Evolutionary conservation across 2,329 filamentous ascomycete species (phyloP).

Genomic region (Thielaviopsis euricoi): DNA sequence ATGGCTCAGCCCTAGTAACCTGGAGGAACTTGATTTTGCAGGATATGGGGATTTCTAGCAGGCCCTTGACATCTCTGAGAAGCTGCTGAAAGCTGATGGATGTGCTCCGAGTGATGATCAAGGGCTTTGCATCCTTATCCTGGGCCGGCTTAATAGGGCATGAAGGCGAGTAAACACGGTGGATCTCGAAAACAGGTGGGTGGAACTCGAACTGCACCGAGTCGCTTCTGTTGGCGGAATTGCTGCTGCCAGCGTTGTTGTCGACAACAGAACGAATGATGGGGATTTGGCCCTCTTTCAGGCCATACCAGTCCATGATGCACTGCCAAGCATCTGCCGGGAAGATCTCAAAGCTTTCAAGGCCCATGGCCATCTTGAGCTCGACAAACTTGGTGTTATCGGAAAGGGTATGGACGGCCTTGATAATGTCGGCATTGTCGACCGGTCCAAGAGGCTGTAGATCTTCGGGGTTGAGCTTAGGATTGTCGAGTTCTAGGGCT

Average conservation of each 20-base stretch:
- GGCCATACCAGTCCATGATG: conserved; percentile 67
- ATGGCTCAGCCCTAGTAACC: conserved; percentile 29
- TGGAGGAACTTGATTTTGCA: conserved; percentile 68
- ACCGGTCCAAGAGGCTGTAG: conserved; percentile 54
- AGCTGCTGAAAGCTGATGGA: conserved; percentile 58
- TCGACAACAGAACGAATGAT: conserved; percentile 68
- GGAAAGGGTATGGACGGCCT: conserved; percentile 38
- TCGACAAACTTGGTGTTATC: conserved; percentile 47
- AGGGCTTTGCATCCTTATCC: conserved; percentile 40
- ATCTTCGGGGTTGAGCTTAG: conserved; percentile 41
- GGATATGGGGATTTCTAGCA: conserved; percentile 47
- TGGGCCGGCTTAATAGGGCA: conserved; percentile 41
- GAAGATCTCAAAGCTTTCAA: conserved; percentile 62
- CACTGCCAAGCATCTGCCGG: conserved; percentile 68
- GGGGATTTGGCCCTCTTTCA: conserved; percentile 50
- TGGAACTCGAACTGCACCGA: conserved; percentile 64
- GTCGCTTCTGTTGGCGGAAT: conserved; percentile 31
- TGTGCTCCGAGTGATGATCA: conserved; percentile 56
- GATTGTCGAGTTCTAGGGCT: conserved; percentile 49
- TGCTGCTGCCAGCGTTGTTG: conserved; percentile 41
- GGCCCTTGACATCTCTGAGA: conserved; percentile 53
- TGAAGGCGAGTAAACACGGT: conserved; percentile 53
- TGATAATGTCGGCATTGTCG: conserved; percentile 72
- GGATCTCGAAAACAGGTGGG: conserved; percentile 69
- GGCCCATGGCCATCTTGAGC: conserved; percentile 50